These are phyloP conservation scores for Mucor sp. DNA, from an alignment of 371 early-diverging fungal genomes.

Conservation along the genomic window DNA sequence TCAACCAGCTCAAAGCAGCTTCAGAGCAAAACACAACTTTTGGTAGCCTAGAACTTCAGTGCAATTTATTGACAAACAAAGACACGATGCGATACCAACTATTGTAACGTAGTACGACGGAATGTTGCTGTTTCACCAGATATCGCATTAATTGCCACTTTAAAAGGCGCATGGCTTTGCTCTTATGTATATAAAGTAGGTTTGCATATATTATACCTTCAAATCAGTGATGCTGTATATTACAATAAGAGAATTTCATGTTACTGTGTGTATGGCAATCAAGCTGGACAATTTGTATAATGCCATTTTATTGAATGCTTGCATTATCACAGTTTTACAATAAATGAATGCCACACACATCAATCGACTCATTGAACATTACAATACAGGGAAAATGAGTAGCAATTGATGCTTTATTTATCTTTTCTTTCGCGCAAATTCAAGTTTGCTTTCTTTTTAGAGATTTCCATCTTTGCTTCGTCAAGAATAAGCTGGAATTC, in stretches of 20 bases:
- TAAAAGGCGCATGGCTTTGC: background rate
- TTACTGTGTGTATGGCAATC: too few species aligned
- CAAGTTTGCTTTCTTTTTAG: conserved; percentile 1
- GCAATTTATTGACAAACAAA: background rate
- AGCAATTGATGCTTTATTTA: too few species aligned
- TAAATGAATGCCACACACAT: too few species aligned
- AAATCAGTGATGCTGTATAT: too few species aligned
- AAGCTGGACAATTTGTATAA: too few species aligned
- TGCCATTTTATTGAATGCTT: too few species aligned
- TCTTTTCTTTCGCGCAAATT: background rate
- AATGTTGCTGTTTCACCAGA: background rate
- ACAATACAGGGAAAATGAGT: too few species aligned
- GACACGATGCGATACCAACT: background rate
- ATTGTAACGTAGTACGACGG: background rate
- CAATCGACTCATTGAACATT: too few species aligned
- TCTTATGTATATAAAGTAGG: background rate
- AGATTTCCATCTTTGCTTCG: conserved; percentile 31
- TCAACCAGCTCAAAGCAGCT: background rate
- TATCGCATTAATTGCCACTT: background rate
- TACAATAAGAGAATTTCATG: too few species aligned
- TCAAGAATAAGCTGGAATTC: conserved; percentile 33
- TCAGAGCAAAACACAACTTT: too few species aligned
- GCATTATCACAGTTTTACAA: too few species aligned
- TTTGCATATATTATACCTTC: too few species aligned
- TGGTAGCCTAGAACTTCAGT: background rate